These are phyloP conservation scores for Nannizziopsis arthrosporioides DNA, from an alignment of 2,329 filamentous ascomycete species.

Conservation along the genomic window DNA sequence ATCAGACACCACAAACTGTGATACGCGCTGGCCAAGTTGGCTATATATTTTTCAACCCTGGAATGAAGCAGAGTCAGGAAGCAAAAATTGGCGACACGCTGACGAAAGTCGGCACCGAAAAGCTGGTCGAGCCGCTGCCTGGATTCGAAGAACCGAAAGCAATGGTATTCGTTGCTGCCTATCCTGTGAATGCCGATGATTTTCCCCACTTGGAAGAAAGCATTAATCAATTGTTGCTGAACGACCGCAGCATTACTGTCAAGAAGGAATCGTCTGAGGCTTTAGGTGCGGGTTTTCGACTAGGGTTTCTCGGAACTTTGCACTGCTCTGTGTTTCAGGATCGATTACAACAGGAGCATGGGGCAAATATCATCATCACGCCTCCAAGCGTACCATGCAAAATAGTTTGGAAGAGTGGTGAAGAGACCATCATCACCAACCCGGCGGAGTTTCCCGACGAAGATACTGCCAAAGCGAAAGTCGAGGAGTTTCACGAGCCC, in stretches of 20 bases:
- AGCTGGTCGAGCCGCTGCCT: slow-evolving; percentile 64
- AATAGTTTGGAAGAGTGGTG: slow-evolving; percentile 66
- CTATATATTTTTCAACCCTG: slow-evolving; percentile 94
- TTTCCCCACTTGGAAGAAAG: slow-evolving; percentile 82
- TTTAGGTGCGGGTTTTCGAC: slow-evolving; percentile 80
- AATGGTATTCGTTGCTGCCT: slow-evolving; percentile 98
- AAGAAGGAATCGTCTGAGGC: slow-evolving; percentile 93
- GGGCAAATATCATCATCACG: slow-evolving; percentile 89
- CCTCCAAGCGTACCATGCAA: slow-evolving; percentile 91
- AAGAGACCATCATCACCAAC: slow-evolving; percentile 67
- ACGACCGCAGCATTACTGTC: slow-evolving; percentile 86
- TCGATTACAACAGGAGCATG: slow-evolving; percentile 84
- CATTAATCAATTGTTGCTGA: slow-evolving; percentile 84
- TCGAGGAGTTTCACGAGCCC: slow-evolving; percentile 56
- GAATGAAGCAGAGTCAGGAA: slow-evolving; percentile 94
- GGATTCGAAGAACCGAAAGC: slow-evolving; percentile 96
- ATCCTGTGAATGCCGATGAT: slow-evolving; percentile 81
- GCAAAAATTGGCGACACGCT: slow-evolving; percentile 94
- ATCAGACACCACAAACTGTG: slow-evolving; percentile 66
- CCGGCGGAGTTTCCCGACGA: slow-evolving; percentile 79
- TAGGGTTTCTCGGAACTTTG: slow-evolving; percentile 90
- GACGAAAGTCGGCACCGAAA: slow-evolving; percentile 67
- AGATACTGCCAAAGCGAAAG: slow-evolving; percentile 43
- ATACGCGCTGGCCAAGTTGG: slow-evolving; percentile 88
- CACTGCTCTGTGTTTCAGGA: slow-evolving; percentile 99